Evolutionary conservation across 2,329 filamentous ascomycete genomes (phyloP).

Genomic region (Claviceps fusiformis): DNA sequence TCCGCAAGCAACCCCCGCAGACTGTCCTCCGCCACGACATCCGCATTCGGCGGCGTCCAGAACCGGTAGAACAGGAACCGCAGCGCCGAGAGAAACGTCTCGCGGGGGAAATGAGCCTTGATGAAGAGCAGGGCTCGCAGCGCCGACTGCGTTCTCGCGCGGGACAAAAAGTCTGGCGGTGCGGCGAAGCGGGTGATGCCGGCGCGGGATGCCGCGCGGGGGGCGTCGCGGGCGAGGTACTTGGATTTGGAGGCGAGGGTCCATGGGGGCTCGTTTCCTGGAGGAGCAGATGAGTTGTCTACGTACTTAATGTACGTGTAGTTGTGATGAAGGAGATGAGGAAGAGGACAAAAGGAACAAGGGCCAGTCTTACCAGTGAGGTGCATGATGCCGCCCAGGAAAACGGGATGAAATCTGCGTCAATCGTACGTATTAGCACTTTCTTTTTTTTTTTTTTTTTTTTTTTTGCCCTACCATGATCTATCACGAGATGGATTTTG

Average conservation of each 20-base stretch:
- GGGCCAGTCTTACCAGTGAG: conserved; percentile 31
- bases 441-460: too few species aligned
- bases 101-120: conserved; percentile 39
- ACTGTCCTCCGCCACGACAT: conserved; percentile 45
- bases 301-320: too few species aligned
- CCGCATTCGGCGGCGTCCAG: conserved; percentile 45
- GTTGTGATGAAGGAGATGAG: too few species aligned
- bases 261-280: conserved; percentile 67
- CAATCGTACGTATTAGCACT: too few species aligned
- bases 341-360: not conserved
- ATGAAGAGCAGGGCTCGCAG: conserved; percentile 55
- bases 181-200: conserved; percentile 22
- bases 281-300: too few species aligned
- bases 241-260: conserved; percentile 50
- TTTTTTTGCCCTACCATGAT: too few species aligned
- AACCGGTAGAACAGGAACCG: conserved; percentile 43
- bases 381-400: conserved; percentile 54
- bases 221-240: conserved; percentile 34
- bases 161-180: conserved; percentile 30
- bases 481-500: not conserved
- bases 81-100: conserved; percentile 39
- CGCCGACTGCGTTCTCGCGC: conserved; percentile 35
- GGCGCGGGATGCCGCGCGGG: conserved; percentile 24
- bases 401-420: conserved; percentile 53
- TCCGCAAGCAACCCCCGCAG: conserved; percentile 26